phyloP scores from a whole-genome alignment of 345 rosid genomes.

The Clarkia xantiana region DNA sequence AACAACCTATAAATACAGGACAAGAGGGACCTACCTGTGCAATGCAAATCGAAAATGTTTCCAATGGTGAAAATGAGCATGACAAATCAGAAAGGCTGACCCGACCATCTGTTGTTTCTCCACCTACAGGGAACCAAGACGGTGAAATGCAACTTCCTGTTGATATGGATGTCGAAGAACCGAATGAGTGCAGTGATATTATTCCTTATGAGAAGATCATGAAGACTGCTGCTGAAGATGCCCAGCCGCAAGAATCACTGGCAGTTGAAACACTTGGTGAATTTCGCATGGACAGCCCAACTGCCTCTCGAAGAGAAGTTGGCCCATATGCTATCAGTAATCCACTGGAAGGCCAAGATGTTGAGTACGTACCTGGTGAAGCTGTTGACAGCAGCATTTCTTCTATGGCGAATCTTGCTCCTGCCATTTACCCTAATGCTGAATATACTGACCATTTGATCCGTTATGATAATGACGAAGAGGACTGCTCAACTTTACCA shows the following conservation, averaged over 20 bases:
- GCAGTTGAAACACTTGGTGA: constrained; percentile 17
- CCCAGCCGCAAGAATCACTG: constrained; percentile 14
- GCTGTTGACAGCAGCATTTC: constrained; percentile 1
- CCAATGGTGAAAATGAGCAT: constrained; percentile 15
- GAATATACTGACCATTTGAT: constrained; percentile 17
- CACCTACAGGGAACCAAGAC: constrained; percentile 16
- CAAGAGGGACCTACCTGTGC: constrained; percentile 15
- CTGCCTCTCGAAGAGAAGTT: constrained; percentile 12
- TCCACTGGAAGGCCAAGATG: constrained; percentile 12
- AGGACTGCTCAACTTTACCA: constrained; percentile 23
- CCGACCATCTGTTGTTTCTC: constrained; percentile 14
- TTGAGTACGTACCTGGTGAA: constrained; percentile 20
- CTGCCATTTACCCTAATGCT: constrained; percentile 11
- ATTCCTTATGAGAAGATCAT: constrained; percentile 10
- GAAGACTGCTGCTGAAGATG: constrained; percentile 12
- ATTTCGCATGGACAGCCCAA: constrained; percentile 11
- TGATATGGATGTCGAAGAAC: constrained; percentile 9
- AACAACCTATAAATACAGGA: constrained; percentile 13
- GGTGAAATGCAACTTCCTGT: constrained; percentile 13
- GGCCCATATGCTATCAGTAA: constrained; percentile 18
- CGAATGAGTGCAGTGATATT: not conserved
- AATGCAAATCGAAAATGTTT: constrained; percentile 9
- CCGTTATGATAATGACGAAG: constrained; percentile 18
- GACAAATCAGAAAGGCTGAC: constrained; percentile 10
- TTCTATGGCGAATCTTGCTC: constrained; percentile 13